These are phyloP conservation scores for Fusarium sp. DNA, from an alignment of 2,329 filamentous ascomycete genomes.

Conservation along the genomic window DNA sequence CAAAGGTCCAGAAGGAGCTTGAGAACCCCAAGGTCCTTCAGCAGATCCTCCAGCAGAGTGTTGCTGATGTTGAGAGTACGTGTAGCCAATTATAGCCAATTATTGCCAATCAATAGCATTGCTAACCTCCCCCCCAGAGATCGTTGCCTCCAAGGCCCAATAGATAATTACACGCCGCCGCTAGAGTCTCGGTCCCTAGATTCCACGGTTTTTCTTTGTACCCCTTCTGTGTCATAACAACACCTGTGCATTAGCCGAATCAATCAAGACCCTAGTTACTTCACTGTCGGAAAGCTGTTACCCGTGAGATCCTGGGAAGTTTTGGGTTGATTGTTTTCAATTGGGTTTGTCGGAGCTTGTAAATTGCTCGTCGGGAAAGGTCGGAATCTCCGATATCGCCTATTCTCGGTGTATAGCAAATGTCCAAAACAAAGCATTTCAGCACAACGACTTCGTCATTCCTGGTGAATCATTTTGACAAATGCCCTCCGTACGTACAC, in stretches of 20 bases:
- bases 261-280: slow-evolving; percentile 49
- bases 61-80: slow-evolving; percentile 93
- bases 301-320: slow-evolving; percentile 31
- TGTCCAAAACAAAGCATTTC: slow-evolving; percentile 25
- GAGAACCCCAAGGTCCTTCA: slow-evolving; percentile 97
- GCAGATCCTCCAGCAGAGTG: slow-evolving; percentile 97
- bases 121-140: slow-evolving; percentile 59
- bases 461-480: not conserved
- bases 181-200: slow-evolving; percentile 49
- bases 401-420: slow-evolving; percentile 20
- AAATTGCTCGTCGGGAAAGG: slow-evolving; percentile 39
- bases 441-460: slow-evolving; percentile 3
- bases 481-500: not conserved
- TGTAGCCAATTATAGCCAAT: slow-evolving; percentile 16
- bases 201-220: slow-evolving; percentile 60
- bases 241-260: slow-evolving; percentile 69
- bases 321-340: slow-evolving; percentile 29
- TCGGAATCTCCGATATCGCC: slow-evolving; percentile 38
- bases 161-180: slow-evolving; percentile 55
- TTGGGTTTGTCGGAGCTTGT: slow-evolving; percentile 33
- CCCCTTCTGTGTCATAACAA: slow-evolving; percentile 59
- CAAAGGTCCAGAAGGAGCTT: slow-evolving; percentile 98
- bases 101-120: not conserved
- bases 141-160: slow-evolving; percentile 70
- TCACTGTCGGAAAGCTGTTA: slow-evolving; percentile 27